Percentiles rank a stretch among this genome's conserved stretches.
These are phyloP conservation scores for Phyllachora maydis DNA, from an alignment of 2,329 filamentous ascomycete species.

Conservation along the genomic window DNA sequence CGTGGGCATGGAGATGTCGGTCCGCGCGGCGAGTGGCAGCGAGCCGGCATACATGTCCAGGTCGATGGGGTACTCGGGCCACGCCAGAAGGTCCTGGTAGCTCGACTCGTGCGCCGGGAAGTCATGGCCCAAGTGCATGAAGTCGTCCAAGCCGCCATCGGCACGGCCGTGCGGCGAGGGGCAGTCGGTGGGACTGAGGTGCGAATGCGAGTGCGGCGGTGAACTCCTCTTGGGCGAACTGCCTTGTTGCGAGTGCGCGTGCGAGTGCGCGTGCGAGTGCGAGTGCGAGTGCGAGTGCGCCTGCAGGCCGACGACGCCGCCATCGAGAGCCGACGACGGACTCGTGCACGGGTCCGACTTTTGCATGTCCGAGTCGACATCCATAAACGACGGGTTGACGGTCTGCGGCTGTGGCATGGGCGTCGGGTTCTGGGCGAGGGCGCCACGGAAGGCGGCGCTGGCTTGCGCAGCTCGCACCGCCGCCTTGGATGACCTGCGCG, in stretches of 20 bases:
- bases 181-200: constrained; percentile 13
- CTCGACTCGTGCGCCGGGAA: constrained; percentile 14
- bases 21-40: constrained; percentile 11
- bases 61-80: constrained; percentile 21
- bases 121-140: constrained; percentile 16
- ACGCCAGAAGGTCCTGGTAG: constrained; percentile 22
- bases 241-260: constrained; percentile 11
- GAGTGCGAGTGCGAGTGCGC: no score
- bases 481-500: constrained; percentile 26
- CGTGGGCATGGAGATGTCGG: constrained; percentile 13
- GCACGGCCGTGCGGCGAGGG: constrained; percentile 15
- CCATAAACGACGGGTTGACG: constrained; percentile 15
- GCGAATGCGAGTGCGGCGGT: constrained; percentile 11
- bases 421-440: constrained; percentile 6
- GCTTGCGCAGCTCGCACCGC: constrained; percentile 21
- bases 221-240: constrained; percentile 10
- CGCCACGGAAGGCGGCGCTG: constrained; percentile 12
- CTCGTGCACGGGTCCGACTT: constrained; percentile 9
- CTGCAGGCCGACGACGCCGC: constrained; percentile 9
- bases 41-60: constrained; percentile 17
- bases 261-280: no score
- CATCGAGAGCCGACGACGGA: constrained; percentile 9
- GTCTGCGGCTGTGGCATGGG: constrained; percentile 7
- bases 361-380: constrained; percentile 10
- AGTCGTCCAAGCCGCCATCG: constrained; percentile 19